Conservation (phyloP, 352 stramenopile genomes). For the Blastocystis sp. region DNA sequence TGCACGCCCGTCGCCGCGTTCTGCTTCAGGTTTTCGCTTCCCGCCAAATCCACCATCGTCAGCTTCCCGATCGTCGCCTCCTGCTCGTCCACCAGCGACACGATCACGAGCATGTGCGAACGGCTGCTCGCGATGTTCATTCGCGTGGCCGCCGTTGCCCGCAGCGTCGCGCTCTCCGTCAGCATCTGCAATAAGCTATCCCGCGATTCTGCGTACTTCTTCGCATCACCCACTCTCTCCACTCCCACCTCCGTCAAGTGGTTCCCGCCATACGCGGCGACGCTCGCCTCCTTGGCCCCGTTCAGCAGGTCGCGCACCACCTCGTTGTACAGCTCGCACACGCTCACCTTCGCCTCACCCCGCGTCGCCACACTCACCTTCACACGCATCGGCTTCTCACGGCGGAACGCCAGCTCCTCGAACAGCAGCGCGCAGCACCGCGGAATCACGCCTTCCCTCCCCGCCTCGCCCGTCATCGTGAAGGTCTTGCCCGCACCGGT, state of each 20-base stretch:
- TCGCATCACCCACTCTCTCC: neutral
- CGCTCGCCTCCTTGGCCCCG: neutral
- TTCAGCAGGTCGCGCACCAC: conserved; percentile 66
- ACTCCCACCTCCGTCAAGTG: neutral
- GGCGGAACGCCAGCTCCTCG: conserved; percentile 71
- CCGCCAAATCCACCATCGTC: conserved; percentile 94
- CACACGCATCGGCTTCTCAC: conserved; percentile 7
- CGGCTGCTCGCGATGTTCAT: conserved; percentile 49
- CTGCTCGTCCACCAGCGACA: conserved; percentile 42
- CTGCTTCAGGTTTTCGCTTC: conserved; percentile 82
- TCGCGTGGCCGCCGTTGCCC: conserved; percentile 13
- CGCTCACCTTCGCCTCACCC: conserved; percentile 26
- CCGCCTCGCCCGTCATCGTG: conserved; percentile 76
- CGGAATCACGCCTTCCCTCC: conserved; percentile 75
- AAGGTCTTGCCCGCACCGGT: conserved; percentile 77
- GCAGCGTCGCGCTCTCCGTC: neutral
- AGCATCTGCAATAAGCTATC: neutral
- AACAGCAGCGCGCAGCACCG: conserved; percentile 75
- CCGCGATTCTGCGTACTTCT: neutral
- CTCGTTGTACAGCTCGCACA: conserved; percentile 69
- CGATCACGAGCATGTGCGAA: conserved; percentile 72
- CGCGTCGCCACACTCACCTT: conserved; percentile 57
- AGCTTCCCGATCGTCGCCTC: conserved; percentile 80
- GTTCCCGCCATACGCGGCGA: neutral
- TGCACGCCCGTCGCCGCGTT: conserved; percentile 82